phyloP scores from a whole-genome alignment of 176 grass and related monocot genomes.

The Carex scoparia region DNA sequence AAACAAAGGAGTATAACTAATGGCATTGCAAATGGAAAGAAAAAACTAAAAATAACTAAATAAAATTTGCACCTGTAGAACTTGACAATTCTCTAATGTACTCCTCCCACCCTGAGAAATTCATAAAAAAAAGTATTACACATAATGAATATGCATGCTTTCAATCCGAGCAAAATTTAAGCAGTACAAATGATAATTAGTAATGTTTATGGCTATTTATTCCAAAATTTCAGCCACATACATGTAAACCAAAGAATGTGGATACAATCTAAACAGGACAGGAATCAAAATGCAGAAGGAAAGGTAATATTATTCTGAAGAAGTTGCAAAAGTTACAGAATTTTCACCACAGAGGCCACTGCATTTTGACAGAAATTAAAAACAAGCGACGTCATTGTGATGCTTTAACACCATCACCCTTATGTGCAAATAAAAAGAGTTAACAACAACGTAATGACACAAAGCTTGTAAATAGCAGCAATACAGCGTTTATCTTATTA shows the following conservation, averaged over 20 bases:
- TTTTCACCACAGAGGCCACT: background rate
- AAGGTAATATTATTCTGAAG: background rate
- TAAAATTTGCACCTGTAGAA: constrained; percentile 66
- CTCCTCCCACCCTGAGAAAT: constrained; percentile 76
- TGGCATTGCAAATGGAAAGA: background rate
- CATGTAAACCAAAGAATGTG: background rate
- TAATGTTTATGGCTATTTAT: background rate
- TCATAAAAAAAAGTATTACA: background rate
- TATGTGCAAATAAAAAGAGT: background rate
- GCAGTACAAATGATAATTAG: background rate
- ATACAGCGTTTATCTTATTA: background rate
- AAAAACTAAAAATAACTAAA: background rate
- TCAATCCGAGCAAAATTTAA: background rate
- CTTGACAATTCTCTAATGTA: constrained; percentile 94
- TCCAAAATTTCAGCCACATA: background rate
- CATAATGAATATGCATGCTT: background rate
- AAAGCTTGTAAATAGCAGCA: background rate
- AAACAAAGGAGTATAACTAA: background rate
- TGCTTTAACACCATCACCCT: background rate
- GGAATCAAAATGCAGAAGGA: constrained; percentile 7
- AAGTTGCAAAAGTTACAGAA: background rate
- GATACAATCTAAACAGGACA: background rate
- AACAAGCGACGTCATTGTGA: background rate
- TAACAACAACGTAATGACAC: background rate
- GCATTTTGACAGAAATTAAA: background rate